phyloP scores from a whole-genome alignment of 2,329 filamentous ascomycete genomes.

The Aureobasidium sp. region DNA sequence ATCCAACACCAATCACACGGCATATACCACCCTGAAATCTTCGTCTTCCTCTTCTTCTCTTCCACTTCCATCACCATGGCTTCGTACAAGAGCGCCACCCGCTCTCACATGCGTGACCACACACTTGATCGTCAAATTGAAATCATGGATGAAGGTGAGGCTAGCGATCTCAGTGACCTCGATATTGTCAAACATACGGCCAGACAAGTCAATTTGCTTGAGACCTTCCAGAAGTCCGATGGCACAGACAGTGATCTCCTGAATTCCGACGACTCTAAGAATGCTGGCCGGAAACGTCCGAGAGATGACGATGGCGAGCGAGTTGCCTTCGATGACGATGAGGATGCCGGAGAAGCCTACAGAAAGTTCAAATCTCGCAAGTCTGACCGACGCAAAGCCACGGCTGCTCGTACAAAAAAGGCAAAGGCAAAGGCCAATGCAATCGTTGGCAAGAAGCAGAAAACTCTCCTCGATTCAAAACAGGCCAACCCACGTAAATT shows the following conservation, averaged over 20 bases:
- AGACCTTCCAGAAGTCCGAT: neutral
- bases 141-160: conserved; percentile 4
- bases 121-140: neutral
- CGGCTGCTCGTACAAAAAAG: conserved; percentile 43
- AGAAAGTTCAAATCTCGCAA: conserved; percentile 58
- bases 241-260: neutral
- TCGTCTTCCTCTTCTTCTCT: neutral
- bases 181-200: conserved; percentile 13
- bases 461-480: conserved; percentile 17
- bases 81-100: neutral
- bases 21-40: neutral
- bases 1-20: neutral
- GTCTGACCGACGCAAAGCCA: conserved; percentile 46
- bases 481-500: neutral
- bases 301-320: conserved; percentile 8
- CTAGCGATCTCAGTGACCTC: conserved; percentile 3
- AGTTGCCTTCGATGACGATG: conserved; percentile 38
- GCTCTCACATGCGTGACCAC: conserved; percentile 3
- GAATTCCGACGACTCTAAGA: neutral
- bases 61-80: neutral
- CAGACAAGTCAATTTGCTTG: conserved; percentile 5
- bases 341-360: conserved; percentile 50
- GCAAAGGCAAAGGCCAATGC: conserved; percentile 35
- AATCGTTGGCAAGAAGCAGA: conserved; percentile 32
- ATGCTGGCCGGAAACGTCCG: neutral